phyloP scores from a whole-genome alignment of 73 alveolate species.

The Tetrahymena elliotti region DNA sequence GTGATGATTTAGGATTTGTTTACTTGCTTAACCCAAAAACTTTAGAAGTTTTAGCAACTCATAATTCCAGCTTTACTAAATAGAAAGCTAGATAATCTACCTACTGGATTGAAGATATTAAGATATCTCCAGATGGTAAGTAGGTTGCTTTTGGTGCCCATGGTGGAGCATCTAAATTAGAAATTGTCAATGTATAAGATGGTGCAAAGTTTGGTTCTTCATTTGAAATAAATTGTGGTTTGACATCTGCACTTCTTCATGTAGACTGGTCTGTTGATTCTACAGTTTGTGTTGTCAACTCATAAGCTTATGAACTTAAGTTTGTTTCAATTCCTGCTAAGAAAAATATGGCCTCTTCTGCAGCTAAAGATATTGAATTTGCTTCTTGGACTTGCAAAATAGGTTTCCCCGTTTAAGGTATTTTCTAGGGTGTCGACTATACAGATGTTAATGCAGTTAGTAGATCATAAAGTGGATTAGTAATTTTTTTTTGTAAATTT shows the following conservation, averaged over 20 bases:
- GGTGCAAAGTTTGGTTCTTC: conserved; percentile 52
- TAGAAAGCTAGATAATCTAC: conserved; percentile 39
- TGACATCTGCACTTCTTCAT: conserved; percentile 90
- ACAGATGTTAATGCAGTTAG: conserved; percentile 89
- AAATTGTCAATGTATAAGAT: conserved; percentile 65
- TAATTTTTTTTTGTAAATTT: not conserved
- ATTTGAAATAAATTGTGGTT: conserved; percentile 69
- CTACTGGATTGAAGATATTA: conserved; percentile 94
- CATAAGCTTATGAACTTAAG: conserved; percentile 94
- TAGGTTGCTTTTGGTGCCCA: conserved; percentile 94
- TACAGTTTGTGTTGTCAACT: conserved; percentile 70
- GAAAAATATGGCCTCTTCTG: conserved; percentile 70
- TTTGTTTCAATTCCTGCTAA: conserved; percentile 75
- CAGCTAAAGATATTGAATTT: conserved; percentile 80
- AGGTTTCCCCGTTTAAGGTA: conserved; percentile 95
- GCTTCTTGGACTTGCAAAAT: conserved; percentile 90
- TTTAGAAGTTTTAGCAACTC: conserved; percentile 55
- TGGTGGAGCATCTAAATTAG: conserved; percentile 89
- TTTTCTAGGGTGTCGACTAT: conserved; percentile 92
- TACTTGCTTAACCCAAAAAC: conserved; percentile 68
- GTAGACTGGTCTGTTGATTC: conserved; percentile 94
- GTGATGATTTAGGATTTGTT: conserved; percentile 75
- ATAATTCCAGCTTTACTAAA: conserved; percentile 59
- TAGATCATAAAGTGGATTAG: conserved; percentile 43
- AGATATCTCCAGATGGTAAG: conserved; percentile 79